These are phyloP conservation scores for Kodamaea kaohsiungensis DNA, from an alignment of 805 yeast species.

Conservation along the genomic window DNA sequence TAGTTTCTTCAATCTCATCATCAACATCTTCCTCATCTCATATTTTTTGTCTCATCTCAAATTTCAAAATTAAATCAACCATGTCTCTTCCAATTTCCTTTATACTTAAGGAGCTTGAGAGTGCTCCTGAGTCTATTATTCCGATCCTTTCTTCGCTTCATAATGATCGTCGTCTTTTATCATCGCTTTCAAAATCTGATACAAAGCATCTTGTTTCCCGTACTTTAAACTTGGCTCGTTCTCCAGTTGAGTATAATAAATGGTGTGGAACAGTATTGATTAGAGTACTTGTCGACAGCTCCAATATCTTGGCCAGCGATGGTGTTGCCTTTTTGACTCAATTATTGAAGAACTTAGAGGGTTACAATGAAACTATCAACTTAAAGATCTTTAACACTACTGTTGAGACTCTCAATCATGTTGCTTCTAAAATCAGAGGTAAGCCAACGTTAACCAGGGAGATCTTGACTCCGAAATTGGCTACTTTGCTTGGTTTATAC, in stretches of 20 bases:
- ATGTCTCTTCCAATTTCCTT: slow-evolving; percentile 7
- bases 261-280: slow-evolving; percentile 64
- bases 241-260: slow-evolving; percentile 44
- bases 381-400: slow-evolving; percentile 36
- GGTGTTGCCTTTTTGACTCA: slow-evolving; percentile 42
- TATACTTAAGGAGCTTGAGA: slow-evolving; percentile 4
- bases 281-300: slow-evolving; percentile 42
- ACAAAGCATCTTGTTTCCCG: slow-evolving; percentile 50
- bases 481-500: slow-evolving; percentile 56
- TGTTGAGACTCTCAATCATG: slow-evolving; percentile 41
- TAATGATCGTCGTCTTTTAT: slow-evolving; percentile 30
- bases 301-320: slow-evolving; percentile 39
- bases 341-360: slow-evolving; percentile 43
- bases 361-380: slow-evolving; percentile 36
- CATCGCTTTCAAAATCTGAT: slow-evolving; percentile 49
- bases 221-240: slow-evolving; percentile 42
- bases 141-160: slow-evolving; percentile 35
- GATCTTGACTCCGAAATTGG: slow-evolving; percentile 74
- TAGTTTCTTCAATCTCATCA: neutral
- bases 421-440: slow-evolving; percentile 59
- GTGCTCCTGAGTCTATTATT: slow-evolving; percentile 18
- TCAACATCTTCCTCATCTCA: neutral
- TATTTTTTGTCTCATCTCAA: neutral
- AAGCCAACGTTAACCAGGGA: slow-evolving; percentile 86
- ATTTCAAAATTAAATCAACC: neutral